phyloP scores from a whole-genome alignment of 2,329 filamentous ascomycete genomes.

The Neocucurbitaria cava region DNA sequence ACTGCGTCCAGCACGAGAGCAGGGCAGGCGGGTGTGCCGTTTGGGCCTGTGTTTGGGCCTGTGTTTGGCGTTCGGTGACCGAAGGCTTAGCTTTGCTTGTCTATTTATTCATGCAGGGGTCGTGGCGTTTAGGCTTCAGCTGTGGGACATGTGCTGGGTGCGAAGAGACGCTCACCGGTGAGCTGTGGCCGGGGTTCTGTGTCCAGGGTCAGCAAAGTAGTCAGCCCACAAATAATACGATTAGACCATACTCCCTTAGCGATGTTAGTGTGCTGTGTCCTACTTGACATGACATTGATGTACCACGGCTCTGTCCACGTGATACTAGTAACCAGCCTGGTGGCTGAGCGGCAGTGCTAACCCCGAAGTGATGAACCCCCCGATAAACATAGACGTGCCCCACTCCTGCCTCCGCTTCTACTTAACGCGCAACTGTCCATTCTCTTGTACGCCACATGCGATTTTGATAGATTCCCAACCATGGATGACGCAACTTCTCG shows the following conservation, averaged over 20 bases:
- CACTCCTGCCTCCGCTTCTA: not conserved
- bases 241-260: not conserved
- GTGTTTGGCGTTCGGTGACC: slow-evolving; percentile 2
- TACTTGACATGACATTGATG: no score
- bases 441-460: not conserved
- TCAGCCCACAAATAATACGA: not conserved
- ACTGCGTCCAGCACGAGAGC: not conserved
- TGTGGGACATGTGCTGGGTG: not conserved
- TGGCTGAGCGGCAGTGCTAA: not conserved
- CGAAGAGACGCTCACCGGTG: not conserved
- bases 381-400: not conserved
- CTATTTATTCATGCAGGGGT: not conserved
- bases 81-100: slow-evolving; percentile 6
- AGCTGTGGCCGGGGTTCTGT: not conserved
- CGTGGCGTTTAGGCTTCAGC: not conserved
- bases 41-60: not conserved
- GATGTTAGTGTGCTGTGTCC: no score
- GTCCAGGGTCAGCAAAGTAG: not conserved
- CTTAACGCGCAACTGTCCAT: not conserved
- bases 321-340: not conserved
- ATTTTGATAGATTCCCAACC: not conserved
- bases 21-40: not conserved
- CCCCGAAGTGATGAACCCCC: not conserved
- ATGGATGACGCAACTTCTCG: slow-evolving; percentile 25
- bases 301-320: not conserved